Evolutionary conservation across 2,329 filamentous ascomycete species (phyloP), one percentile per base, ranked within the genome.

Genomic region (Alternaria consortialis): DNA sequence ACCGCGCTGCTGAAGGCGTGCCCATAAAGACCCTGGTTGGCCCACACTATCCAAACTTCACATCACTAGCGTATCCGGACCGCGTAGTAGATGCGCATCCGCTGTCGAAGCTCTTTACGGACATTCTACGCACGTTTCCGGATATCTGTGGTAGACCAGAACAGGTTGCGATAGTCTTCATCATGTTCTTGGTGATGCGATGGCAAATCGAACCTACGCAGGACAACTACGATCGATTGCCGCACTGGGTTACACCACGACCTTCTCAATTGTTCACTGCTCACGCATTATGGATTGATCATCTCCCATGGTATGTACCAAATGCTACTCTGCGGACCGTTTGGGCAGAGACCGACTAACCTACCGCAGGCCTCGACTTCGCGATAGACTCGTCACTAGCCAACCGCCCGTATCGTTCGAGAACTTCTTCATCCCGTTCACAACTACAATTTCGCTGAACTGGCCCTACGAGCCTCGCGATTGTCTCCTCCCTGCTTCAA

Each of bases 91-190:
- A 85, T 69, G 87, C 89, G 2, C 92, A 97, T 71, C 92, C 92
- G 1, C 83, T 97, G 2, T 94, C 92, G 7, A 92, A 92, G 67
- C 86, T 97, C 13, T 92, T 96, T 74, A 94, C 91, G 42, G 92
- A 96, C 76, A 93, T 97, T 60, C 83, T 97, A 11, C 84, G 87
- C 65, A 92, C 90, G n/a, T 96, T 97, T 69, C 92, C 93, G 0
- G 89, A 91, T 69, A 88, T 97, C 31, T 87, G 85, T 4, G 85
- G 84, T n/a, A 84, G 96, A 0, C 93, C 93, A 0, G 93, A 97
- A 79, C 90, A 91, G 70, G 88, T 96, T 0, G 93, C 91, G 8
- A 88, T 92, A 7, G 84, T 97, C 7, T 96, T 94, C 76, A 82
- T 90, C 73, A 96, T 97, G 91, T 97, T 96, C 78, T 84, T 94